Conservation (phyloP, 345 rosid genomes). For the Gossypium ekmanianum region DNA sequence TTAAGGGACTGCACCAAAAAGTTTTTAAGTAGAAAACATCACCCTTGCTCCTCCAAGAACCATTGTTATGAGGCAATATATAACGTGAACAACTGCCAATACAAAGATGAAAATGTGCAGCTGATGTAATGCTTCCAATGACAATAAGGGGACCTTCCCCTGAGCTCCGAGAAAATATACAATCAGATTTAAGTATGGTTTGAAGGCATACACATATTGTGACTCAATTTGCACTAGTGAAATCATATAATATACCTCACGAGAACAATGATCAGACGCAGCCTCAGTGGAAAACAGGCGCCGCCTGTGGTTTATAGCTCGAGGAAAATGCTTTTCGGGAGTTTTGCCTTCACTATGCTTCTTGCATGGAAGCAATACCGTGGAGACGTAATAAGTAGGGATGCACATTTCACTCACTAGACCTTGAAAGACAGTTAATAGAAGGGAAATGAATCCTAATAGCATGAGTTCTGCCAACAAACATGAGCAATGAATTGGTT, state of each 20-base stretch:
- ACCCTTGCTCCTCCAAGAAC: conserved; percentile 82
- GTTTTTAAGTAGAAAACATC: conserved; percentile 10
- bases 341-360: conserved; percentile 22
- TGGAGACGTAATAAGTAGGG: conserved; percentile 34
- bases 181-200: not conserved
- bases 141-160: conserved; percentile 63
- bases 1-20: no score
- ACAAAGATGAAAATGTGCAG: conserved; percentile 90
- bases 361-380: conserved; percentile 70
- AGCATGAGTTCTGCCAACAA: conserved; percentile 78
- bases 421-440: conserved; percentile 64
- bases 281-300: conserved; percentile 37
- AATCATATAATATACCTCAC: conserved; percentile 31
- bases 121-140: conserved; percentile 83
- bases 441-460: conserved; percentile 79
- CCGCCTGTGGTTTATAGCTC: conserved; percentile 25
- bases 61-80: conserved; percentile 74
- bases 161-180: conserved; percentile 21
- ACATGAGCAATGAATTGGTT: conserved; percentile 19
- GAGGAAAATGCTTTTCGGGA: conserved; percentile 28
- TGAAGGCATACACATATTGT: not conserved
- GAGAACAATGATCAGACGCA: conserved; percentile 29
- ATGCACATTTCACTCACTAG: conserved; percentile 56
- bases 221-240: not conserved
- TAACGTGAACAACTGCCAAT: conserved; percentile 72